These are phyloP conservation scores for Boletus sp. DNA, from an alignment of 768 basidiomycete genomes.

Conservation along the genomic window DNA sequence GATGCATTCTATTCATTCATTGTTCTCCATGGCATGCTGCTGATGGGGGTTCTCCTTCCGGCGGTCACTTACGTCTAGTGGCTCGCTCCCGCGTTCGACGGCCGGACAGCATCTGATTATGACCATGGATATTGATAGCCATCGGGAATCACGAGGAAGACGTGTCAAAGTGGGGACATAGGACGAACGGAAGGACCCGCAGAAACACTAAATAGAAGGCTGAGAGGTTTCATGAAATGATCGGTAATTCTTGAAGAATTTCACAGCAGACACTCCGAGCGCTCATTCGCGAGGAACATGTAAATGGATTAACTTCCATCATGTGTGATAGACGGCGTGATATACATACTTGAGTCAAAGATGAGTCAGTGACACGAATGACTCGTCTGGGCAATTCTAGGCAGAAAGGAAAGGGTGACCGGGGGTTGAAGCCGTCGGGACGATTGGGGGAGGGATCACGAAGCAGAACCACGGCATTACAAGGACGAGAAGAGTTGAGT, in stretches of 20 bases:
- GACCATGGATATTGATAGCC: constrained; percentile 20
- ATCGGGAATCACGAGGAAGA: constrained; percentile 18
- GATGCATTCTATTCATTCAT: constrained; percentile 25
- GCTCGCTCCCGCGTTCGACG: constrained; percentile 33
- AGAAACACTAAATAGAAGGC: constrained; percentile 28
- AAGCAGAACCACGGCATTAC: constrained; percentile 14
- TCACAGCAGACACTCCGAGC: constrained; percentile 9
- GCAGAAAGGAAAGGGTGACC: constrained; percentile 17
- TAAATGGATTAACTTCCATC: constrained; percentile 21
- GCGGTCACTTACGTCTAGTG: constrained; percentile 31
- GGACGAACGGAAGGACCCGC: constrained; percentile 20
- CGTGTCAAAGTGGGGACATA: constrained; percentile 14
- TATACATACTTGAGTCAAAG: constrained; percentile 12
- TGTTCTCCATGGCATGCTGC: constrained; percentile 16
- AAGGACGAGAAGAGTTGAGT: background rate
- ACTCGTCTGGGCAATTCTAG: constrained; percentile 3
- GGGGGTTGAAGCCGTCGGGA: constrained; percentile 18
- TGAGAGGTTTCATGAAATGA: constrained; percentile 26
- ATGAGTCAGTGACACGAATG: constrained; percentile 1
- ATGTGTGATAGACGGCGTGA: constrained; percentile 15
- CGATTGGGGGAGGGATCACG: constrained; percentile 12
- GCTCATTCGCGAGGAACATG: constrained; percentile 14
- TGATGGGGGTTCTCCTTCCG: constrained; percentile 27
- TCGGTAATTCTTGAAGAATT: constrained; percentile 16
- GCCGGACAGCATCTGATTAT: constrained; percentile 15